Percentiles rank a stretch among this genome's conserved stretches.
phyloP scores from a whole-genome alignment of 2,329 filamentous ascomycete genomes.

The Cyanodermella asteris region DNA sequence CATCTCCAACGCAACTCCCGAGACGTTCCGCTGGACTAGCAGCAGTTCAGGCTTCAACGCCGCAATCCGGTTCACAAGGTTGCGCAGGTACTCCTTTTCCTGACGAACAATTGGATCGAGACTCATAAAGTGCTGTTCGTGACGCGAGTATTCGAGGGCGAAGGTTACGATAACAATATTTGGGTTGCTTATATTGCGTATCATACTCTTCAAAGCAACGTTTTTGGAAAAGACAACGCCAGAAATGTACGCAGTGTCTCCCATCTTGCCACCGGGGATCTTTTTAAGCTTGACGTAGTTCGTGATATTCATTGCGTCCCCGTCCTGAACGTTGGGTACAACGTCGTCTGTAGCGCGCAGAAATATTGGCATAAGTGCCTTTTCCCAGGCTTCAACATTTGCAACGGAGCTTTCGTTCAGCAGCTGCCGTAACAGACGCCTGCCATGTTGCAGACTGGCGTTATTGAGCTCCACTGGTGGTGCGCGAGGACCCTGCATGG shows the following conservation, averaged over 20 bases:
- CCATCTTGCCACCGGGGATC: slow-evolving; percentile 71
- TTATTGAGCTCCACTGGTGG: slow-evolving; percentile 68
- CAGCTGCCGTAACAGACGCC: slow-evolving; percentile 63
- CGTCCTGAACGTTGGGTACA: slow-evolving; percentile 69
- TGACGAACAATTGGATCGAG: slow-evolving; percentile 90
- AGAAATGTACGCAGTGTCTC: slow-evolving; percentile 89
- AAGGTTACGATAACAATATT: slow-evolving; percentile 87
- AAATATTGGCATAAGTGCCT: slow-evolving; percentile 71
- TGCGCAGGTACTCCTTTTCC: slow-evolving; percentile 79
- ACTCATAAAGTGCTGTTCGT: slow-evolving; percentile 93
- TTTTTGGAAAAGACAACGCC: slow-evolving; percentile 97
- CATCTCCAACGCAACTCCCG: slow-evolving; percentile 72
- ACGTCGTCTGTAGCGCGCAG: slow-evolving; percentile 85
- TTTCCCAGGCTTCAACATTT: slow-evolving; percentile 63
- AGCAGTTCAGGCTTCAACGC: slow-evolving; percentile 67
- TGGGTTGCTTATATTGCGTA: slow-evolving; percentile 59
- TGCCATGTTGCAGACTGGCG: slow-evolving; percentile 73
- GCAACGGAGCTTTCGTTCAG: slow-evolving; percentile 55
- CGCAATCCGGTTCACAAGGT: slow-evolving; percentile 78
- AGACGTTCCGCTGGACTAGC: slow-evolving; percentile 81
- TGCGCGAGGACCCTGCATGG: slow-evolving; percentile 52
- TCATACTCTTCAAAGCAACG: slow-evolving; percentile 88
- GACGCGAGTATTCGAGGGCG: slow-evolving; percentile 83
- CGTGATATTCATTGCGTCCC: slow-evolving; percentile 89
- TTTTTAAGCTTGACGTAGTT: slow-evolving; percentile 97